Evolutionary conservation across 495 filamentous ascomycete species (phyloP), one percentile per base, ranked within the genome.

Genomic region (Pseudevernia furfuracea): DNA sequence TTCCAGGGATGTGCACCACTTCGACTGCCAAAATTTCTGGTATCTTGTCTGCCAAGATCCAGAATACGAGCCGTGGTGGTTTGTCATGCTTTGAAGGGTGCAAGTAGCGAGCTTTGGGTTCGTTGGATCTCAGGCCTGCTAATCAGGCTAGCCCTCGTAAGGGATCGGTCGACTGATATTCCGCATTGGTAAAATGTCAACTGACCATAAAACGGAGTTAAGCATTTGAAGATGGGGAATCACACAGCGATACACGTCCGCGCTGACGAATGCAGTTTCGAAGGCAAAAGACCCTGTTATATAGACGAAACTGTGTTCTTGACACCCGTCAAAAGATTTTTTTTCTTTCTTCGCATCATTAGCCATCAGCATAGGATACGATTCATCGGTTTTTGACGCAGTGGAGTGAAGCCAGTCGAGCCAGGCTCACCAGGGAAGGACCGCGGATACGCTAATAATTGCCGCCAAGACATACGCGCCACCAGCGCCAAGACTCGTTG

Each of bases 181-280:
- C 0, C 48, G 9, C 25, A 52, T 28, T 12, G 8, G 48, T 4
- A 6, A 10, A 30, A 30, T 28, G 2, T 55, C 17, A 53, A 32
- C 15, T 55, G 30, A 30, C 30, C 48, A 28, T 15, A 15, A 1
- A 12, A 5, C 25, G 48, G 23, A 52, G 1, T 52, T 30, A 52
- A 30, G 48, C 23, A 52, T 23, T 46, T 21, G 23, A 49, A 11
- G 11, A 19, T 19, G 28, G 49, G 15, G 3, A n/a, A 32, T 32
- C 5, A 8, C 0, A 49, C 5, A n/a, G n/a, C 1, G 4, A 3
- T 52, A 58, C 61, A 58, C 30, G 61, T 63, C 55, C 30, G 43
- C 32, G 61, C 52, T 63, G 61, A 63, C 61, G 61, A 57, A 63
- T 56, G 61, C 61, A 9, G 3, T 58, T 17, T 14, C 10, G 37